Conservation (phyloP, 768 basidiomycete genomes). For the Lentinula guzmanii region DNA sequence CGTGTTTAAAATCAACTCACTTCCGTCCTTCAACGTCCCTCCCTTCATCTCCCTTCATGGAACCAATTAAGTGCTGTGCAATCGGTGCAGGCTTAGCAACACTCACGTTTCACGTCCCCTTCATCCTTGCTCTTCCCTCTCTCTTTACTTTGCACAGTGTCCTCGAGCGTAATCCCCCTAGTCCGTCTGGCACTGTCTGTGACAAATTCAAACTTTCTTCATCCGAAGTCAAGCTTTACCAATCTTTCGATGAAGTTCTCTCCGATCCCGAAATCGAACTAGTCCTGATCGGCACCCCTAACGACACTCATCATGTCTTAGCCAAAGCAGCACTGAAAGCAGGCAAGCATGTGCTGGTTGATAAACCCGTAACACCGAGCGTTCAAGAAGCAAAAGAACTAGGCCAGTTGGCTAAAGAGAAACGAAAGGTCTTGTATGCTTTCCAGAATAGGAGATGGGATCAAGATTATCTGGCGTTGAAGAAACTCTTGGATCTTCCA, state of each 20-base stretch:
- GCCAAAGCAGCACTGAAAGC: constrained; percentile 61
- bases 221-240: constrained; percentile 45
- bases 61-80: constrained; percentile 63
- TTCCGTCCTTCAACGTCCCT: background rate
- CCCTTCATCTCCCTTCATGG: background rate
- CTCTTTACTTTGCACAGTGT: constrained; percentile 70
- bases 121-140: constrained; percentile 66
- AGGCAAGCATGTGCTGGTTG: constrained; percentile 76
- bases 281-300: constrained; percentile 67
- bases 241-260: constrained; percentile 54
- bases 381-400: constrained; percentile 55
- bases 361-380: constrained; percentile 72
- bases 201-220: constrained; percentile 50
- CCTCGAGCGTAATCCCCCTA: constrained; percentile 62
- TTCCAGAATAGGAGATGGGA: constrained; percentile 79
- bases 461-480: constrained; percentile 68
- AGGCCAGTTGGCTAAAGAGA: constrained; percentile 48
- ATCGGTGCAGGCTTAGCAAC: constrained; percentile 75
- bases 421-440: constrained; percentile 59
- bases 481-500: constrained; percentile 50
- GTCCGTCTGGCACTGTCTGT: constrained; percentile 57
- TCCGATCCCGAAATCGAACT: constrained; percentile 60
- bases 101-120: constrained; percentile 76
- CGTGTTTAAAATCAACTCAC: no score
- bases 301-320: constrained; percentile 63